These are phyloP conservation scores for Fomitopsis betulina DNA, from an alignment of 1,284 basidiomycete genomes.

Conservation along the genomic window DNA sequence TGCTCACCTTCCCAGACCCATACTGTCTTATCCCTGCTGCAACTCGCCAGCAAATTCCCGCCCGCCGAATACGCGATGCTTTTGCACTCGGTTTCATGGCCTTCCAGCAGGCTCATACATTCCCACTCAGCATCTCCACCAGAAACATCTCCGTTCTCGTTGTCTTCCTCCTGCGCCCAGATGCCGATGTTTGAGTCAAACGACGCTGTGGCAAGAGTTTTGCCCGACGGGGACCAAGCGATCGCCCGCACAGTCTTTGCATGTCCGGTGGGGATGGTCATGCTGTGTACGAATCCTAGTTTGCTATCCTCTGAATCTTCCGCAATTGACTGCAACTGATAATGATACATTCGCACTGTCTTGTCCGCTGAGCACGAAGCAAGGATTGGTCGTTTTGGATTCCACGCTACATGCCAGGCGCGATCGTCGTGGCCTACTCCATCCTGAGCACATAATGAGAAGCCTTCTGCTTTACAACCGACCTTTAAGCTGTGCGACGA, in stretches of 20 bases:
- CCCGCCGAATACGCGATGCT: slow-evolving; percentile 81
- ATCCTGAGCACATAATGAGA: background rate
- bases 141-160: slow-evolving; percentile 37
- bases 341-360: slow-evolving; percentile 82
- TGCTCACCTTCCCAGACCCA: slow-evolving; percentile 96
- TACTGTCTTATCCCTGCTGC: slow-evolving; percentile 94
- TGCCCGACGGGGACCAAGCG: slow-evolving; percentile 89
- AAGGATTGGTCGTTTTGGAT: slow-evolving; percentile 76
- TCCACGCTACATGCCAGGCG: slow-evolving; percentile 92
- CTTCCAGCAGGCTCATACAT: slow-evolving; percentile 85
- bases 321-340: slow-evolving; percentile 34
- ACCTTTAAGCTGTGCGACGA: slow-evolving; percentile 9
- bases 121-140: slow-evolving; percentile 66
- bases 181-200: slow-evolving; percentile 94
- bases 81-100: slow-evolving; percentile 98
- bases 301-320: slow-evolving; percentile 22
- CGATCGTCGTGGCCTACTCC: slow-evolving; percentile 75
- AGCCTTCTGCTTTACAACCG: too few species aligned
- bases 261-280: slow-evolving; percentile 80
- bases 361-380: slow-evolving; percentile 96
- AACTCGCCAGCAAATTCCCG: slow-evolving; percentile 86
- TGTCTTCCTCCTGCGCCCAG: slow-evolving; percentile 71
- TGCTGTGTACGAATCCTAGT: slow-evolving; percentile 46
- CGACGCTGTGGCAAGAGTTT: slow-evolving; percentile 88
- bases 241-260: slow-evolving; percentile 87